These are phyloP conservation scores for Holtermanniella nyarrowii DNA, from an alignment of 768 basidiomycete species.

Conservation along the genomic window DNA sequence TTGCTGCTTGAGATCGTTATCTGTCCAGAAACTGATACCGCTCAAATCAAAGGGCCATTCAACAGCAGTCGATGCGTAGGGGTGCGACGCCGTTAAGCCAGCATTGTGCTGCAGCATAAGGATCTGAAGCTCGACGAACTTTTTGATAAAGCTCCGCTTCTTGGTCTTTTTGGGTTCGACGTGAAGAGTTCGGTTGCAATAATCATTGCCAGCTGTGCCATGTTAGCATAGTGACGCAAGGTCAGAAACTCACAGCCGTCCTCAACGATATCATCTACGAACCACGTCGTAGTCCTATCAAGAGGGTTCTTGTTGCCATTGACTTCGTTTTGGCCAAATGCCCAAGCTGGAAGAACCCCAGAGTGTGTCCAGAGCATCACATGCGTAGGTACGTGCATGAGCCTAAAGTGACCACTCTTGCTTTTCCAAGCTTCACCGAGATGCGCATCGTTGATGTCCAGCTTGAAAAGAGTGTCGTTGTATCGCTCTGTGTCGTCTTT, in stretches of 20 bases:
- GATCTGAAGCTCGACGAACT: slow-evolving; percentile 85
- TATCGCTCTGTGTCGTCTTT: slow-evolving; percentile 59
- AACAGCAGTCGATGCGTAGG: slow-evolving; percentile 89
- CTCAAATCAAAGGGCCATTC: slow-evolving; percentile 96
- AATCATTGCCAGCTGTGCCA: slow-evolving; percentile 48
- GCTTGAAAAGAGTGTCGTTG: slow-evolving; percentile 80
- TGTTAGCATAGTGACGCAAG: no score
- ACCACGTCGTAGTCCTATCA: slow-evolving; percentile 81
- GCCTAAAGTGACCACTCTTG: slow-evolving; percentile 83
- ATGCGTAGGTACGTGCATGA: slow-evolving; percentile 77
- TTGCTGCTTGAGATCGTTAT: slow-evolving; percentile 67
- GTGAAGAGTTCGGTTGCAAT: slow-evolving; percentile 49
- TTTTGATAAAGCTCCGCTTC: slow-evolving; percentile 81
- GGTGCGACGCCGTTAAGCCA: slow-evolving; percentile 93
- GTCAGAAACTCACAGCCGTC: slow-evolving; percentile 53
- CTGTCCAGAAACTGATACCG: slow-evolving; percentile 98
- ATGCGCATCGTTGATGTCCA: slow-evolving; percentile 61
- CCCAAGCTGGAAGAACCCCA: slow-evolving; percentile 81
- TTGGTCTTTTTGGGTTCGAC: slow-evolving; percentile 59
- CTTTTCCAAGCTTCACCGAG: slow-evolving; percentile 81
- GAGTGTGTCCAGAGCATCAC: slow-evolving; percentile 91
- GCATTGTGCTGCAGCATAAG: slow-evolving; percentile 98
- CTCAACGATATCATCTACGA: slow-evolving; percentile 66
- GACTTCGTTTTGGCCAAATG: slow-evolving; percentile 90
- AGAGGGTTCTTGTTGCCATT: slow-evolving; percentile 88